Conservation (phyloP, 2,329 filamentous ascomycete species). For the Grosmannia penicillata region DNA sequence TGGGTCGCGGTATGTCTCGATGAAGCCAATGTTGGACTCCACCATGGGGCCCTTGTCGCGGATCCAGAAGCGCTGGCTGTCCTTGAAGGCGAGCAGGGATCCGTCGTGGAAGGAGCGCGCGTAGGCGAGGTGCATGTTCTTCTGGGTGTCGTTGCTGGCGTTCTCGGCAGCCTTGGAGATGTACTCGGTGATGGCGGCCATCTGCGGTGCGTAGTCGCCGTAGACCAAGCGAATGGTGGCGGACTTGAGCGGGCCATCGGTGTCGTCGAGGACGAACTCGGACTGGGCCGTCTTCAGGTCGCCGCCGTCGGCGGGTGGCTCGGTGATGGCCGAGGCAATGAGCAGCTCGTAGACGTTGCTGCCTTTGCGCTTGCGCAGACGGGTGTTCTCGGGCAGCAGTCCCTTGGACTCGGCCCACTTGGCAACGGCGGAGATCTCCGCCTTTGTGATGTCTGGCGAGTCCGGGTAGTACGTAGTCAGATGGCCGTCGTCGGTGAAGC, state of each 20-base stretch:
- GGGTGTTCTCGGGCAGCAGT: conserved; percentile 62
- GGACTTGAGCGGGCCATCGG: conserved; percentile 44
- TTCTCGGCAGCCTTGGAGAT: conserved; percentile 54
- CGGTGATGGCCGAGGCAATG: conserved; percentile 53
- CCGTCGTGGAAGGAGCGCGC: conserved; percentile 60
- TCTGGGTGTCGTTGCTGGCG: conserved; percentile 59
- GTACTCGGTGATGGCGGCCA: conserved; percentile 52
- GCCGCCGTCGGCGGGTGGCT: conserved; percentile 45
- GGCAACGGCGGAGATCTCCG: conserved; percentile 59
- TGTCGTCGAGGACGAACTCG: conserved; percentile 43
- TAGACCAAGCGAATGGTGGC: conserved; percentile 59
- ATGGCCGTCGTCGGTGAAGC: conserved; percentile 60
- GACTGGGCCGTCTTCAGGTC: conserved; percentile 51
- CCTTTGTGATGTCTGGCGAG: conserved; percentile 57
- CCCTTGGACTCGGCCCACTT: conserved; percentile 55
- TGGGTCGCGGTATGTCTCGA: conserved; percentile 75
- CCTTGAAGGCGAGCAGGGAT: conserved; percentile 63
- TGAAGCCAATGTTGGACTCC: conserved; percentile 70
- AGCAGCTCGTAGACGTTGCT: conserved; percentile 48
- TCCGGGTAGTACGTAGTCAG: conserved; percentile 74
- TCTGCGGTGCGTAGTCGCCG: conserved; percentile 59
- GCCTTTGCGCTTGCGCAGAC: conserved; percentile 50
- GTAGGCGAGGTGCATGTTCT: conserved; percentile 60
- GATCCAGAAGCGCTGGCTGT: conserved; percentile 70
- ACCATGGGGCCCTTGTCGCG: conserved; percentile 68